Evolutionary conservation across 2,329 filamentous ascomycete genomes (phyloP), one percentile per base, ranked within the genome.

Genomic region (Verticillium albo-atrum): DNA sequence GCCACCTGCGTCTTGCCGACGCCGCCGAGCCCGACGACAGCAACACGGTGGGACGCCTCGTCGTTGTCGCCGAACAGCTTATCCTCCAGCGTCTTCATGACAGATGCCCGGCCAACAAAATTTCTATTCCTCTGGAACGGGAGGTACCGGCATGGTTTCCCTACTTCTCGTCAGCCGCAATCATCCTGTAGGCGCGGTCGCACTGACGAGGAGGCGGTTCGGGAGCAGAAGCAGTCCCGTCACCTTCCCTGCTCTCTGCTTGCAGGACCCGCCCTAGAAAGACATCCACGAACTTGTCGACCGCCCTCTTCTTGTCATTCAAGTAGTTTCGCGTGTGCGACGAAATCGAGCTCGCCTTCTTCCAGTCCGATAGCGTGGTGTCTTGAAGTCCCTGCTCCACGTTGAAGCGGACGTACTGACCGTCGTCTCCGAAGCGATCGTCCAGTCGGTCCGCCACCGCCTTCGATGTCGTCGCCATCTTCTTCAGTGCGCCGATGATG

Each of bases 351-450:
- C 63, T 67, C 15, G 61, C 37, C 54, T 56, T 56, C 34, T 28
- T 56, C 35, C 23, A 28, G 58, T 79, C 74, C 58, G 79, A 72
- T 1, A 80, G 67, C 3, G 70, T 72, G 54, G 80, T 70, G n/a
- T 74, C 67, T 56, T 75, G 72, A 1, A 81, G 66, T 6, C 77
- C 74, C 23, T 67, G 68, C 15, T 66, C 60, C 12, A 81, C 75
- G 61, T 79, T 79, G 62, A 81, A 80, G 7, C 77, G 74, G 63
- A 72, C 79, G 61, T 78, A 74, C 52, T 65, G 67, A 30, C 27
- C 70, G 69, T 67, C 54, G 67, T 65, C 54, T 79, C 75, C 4
- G 70, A 74, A 5, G 70, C 68, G 51, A 63, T 68, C 64, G 25
- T 67, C 42, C 15, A 71, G 55, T 6, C 69, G 68, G 20, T 58